Evolutionary conservation across 1,139 yeast species (phyloP).

Genomic region (Geotrichum citri-aurantii): DNA sequence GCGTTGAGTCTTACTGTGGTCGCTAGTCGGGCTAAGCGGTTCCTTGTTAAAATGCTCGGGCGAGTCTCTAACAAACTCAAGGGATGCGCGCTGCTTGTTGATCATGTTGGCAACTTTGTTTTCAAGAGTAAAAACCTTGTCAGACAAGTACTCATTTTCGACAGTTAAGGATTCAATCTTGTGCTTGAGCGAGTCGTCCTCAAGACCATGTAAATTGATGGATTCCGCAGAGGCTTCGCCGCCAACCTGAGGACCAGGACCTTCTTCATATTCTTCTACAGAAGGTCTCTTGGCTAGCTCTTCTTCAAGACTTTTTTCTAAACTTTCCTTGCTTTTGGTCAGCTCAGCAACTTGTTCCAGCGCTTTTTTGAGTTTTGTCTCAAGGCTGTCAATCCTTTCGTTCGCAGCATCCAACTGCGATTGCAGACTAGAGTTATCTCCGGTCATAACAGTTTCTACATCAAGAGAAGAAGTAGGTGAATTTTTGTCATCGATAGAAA

Average conservation of each 20-base stretch:
- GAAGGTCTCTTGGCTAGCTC: not conserved
- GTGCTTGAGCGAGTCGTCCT: constrained; percentile 12
- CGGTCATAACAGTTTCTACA: not conserved
- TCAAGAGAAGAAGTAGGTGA: not conserved
- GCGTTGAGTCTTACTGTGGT: constrained; percentile 10
- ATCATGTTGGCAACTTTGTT: not conserved
- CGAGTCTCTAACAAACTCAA: not conserved
- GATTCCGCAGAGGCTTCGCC: constrained; percentile 11
- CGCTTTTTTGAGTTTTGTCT: constrained; percentile 11
- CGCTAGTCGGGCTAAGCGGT: constrained; percentile 33
- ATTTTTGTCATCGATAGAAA: not conserved
- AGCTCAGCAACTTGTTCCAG: not conserved
- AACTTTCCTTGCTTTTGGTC: constrained; percentile 8
- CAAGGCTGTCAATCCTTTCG: constrained; percentile 10
- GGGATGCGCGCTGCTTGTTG: not conserved
- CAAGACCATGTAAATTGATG: constrained; percentile 2
- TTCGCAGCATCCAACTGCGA: constrained; percentile 6
- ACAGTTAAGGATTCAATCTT: constrained; percentile 25
- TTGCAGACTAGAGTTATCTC: not conserved
- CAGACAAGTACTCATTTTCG: constrained; percentile 27
- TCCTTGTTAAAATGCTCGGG: not conserved
- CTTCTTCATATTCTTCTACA: constrained; percentile 6
- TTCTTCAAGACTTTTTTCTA: constrained; percentile 6
- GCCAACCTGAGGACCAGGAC: constrained; percentile 12
- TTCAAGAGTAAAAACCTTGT: constrained; percentile 37